Percentiles rank a stretch among this genome's conserved stretches.
phyloP scores from a whole-genome alignment of 345 rosid species.

The Pistacia atlantica region DNA sequence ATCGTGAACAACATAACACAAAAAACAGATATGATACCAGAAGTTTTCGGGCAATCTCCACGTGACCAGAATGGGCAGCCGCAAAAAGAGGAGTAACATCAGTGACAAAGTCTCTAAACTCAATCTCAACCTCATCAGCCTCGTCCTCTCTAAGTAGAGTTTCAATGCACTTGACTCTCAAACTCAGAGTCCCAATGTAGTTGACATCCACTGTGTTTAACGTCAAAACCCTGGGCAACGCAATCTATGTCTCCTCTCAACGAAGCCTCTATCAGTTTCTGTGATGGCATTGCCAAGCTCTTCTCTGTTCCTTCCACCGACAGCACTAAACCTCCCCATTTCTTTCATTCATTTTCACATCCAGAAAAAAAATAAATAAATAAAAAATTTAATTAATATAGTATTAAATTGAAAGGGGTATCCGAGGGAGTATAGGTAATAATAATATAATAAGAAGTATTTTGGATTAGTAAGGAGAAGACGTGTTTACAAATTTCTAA shows the following conservation, averaged over 20 bases:
- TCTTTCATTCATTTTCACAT: neutral
- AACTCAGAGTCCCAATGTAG: conserved; percentile 36
- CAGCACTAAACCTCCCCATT: conserved; percentile 23
- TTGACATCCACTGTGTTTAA: conserved; percentile 29
- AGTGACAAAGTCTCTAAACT: conserved; percentile 38
- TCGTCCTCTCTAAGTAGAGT: conserved; percentile 35
- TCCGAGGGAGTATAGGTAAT: too few relatives aligned
- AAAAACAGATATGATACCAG: conserved; percentile 25
- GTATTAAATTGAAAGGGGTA: too few relatives aligned
- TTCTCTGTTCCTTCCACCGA: conserved; percentile 27
- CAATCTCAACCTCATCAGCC: conserved; percentile 38
- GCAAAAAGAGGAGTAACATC: conserved; percentile 43
- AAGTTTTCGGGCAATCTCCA: conserved; percentile 32
- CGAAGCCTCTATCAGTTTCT: conserved; percentile 34
- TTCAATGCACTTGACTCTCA: conserved; percentile 36
- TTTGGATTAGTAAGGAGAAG: neutral
- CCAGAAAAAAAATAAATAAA: too few relatives aligned
- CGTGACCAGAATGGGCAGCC: conserved; percentile 38
- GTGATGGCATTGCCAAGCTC: conserved; percentile 25
- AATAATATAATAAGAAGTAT: too few relatives aligned
- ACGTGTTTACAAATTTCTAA: neutral
- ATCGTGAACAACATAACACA: neutral
- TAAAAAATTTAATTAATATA: too few relatives aligned
- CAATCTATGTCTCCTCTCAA: conserved; percentile 30
- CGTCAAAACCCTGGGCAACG: conserved; percentile 23